Percentiles rank a stretch among this genome's conserved stretches.
These are phyloP conservation scores for Oryza australiensis DNA, from an alignment of 176 grass and related monocot species.

Conservation along the genomic window DNA sequence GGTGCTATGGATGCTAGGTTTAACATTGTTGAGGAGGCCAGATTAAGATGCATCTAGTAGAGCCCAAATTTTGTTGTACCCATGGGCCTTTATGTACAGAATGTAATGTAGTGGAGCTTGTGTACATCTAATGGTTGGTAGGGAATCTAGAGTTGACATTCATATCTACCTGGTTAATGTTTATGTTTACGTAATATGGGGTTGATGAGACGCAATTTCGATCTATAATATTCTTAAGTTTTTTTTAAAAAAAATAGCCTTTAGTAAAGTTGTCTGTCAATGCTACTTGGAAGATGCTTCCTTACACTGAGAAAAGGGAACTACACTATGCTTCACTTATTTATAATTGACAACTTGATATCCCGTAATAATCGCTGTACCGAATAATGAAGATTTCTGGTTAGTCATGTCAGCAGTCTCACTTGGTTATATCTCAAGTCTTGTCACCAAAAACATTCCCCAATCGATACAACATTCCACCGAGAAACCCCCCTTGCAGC, in stretches of 20 bases:
- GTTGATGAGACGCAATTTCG: conserved; percentile 19
- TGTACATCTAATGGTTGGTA: conserved; percentile 36
- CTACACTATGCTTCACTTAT: background rate
- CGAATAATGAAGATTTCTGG: background rate
- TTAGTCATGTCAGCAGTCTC: background rate
- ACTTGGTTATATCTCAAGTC: background rate
- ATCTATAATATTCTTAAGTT: conserved; percentile 14
- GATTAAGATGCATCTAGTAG: conserved; percentile 13
- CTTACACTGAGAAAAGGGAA: background rate
- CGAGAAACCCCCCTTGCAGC: background rate
- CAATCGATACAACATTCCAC: background rate
- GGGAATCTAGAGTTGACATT: conserved; percentile 41
- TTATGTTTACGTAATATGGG: conserved; percentile 23
- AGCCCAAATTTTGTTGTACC: conserved; percentile 52
- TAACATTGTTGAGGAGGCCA: background rate
- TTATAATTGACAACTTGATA: conserved; percentile 1
- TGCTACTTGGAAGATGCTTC: conserved; percentile 4
- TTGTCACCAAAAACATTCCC: background rate
- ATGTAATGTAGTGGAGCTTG: conserved; percentile 30
- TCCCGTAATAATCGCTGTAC: background rate
- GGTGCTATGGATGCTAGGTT: conserved; percentile 8
- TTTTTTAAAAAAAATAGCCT: background rate
- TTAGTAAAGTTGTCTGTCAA: background rate
- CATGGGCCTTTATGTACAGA: conserved; percentile 45
- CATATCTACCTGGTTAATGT: conserved; percentile 28